Conservation (phyloP, 1,284 basidiomycete species). For the Xerocomus amazonicus region DNA sequence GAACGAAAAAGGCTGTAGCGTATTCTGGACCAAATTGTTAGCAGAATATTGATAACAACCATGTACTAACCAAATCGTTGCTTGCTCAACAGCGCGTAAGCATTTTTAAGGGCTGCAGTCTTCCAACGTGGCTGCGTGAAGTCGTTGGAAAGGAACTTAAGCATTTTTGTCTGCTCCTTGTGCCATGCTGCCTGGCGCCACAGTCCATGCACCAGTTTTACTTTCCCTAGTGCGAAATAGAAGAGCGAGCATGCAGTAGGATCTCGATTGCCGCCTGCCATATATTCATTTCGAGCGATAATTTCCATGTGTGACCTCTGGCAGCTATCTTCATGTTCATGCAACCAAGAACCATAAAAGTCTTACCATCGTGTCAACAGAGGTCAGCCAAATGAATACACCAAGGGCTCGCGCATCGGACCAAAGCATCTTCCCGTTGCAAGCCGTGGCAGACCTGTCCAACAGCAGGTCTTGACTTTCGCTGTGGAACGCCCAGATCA, state of each 20-base stretch:
- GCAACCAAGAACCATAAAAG: constrained; percentile 2
- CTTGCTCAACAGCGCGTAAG: constrained; percentile 89
- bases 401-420: constrained; percentile 82
- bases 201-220: constrained; percentile 86
- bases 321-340: constrained; percentile 2
- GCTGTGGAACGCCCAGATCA: constrained; percentile 94
- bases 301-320: constrained; percentile 81
- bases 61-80: constrained; percentile 76
- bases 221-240: constrained; percentile 94
- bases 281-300: constrained; percentile 92
- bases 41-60: constrained; percentile 1
- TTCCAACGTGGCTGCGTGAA: constrained; percentile 85
- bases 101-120: constrained; percentile 95
- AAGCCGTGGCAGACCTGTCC: constrained; percentile 66
- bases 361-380: constrained; percentile 72
- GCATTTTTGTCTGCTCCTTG: constrained; percentile 85
- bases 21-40: constrained; percentile 59
- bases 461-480: constrained; percentile 86
- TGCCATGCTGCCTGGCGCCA: constrained; percentile 97
- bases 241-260: constrained; percentile 87
- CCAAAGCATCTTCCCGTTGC: constrained; percentile 85
- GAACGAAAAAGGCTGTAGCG: constrained; percentile 95
- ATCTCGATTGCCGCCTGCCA: constrained; percentile 81
- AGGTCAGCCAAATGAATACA: constrained; percentile 84
- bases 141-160: constrained; percentile 91